Evolutionary conservation across 179 eudicot genomes (phyloP).

Genomic region (Beta corolliflora): DNA sequence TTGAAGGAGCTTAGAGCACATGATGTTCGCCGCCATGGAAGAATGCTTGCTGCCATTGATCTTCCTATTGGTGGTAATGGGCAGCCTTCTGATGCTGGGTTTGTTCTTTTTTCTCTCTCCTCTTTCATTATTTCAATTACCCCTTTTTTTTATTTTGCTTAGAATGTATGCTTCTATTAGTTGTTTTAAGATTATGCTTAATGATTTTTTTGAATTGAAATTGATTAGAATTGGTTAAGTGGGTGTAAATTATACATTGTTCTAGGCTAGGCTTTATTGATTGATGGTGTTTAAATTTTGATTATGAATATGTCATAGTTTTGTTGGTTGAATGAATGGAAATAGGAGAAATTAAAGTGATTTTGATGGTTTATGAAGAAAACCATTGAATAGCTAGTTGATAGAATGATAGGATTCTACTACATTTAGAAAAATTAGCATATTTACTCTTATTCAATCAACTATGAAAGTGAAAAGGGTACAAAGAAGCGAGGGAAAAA

Average conservation of each 20-base stretch:
- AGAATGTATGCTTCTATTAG: not conserved
- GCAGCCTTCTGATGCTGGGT: constrained; percentile 74
- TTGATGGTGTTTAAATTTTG: not conserved
- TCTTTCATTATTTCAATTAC: not conserved
- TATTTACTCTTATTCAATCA: not conserved
- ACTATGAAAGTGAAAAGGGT: not conserved
- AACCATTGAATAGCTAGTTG: not conserved
- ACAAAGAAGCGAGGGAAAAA: not conserved
- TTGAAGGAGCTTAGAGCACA: constrained; percentile 52
- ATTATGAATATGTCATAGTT: too few species aligned
- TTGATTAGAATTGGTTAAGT: not conserved
- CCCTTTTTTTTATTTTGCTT: not conserved
- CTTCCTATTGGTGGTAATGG: constrained; percentile 86
- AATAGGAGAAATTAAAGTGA: not conserved
- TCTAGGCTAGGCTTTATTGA: not conserved
- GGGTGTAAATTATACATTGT: not conserved
- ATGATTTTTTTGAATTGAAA: not conserved
- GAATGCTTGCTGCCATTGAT: constrained; percentile 66
- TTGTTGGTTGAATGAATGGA: not conserved
- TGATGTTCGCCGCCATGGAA: constrained; percentile 65
- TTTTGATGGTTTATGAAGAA: not conserved
- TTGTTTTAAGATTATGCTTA: not conserved
- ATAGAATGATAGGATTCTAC: too few species aligned
- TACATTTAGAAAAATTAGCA: not conserved
- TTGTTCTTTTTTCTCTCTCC: constrained; percentile 29